Percentiles rank a stretch among this genome's conserved stretches.
These are phyloP conservation scores for Stereocaulon alpinum DNA, from an alignment of 495 filamentous ascomycete species.

Conservation along the genomic window DNA sequence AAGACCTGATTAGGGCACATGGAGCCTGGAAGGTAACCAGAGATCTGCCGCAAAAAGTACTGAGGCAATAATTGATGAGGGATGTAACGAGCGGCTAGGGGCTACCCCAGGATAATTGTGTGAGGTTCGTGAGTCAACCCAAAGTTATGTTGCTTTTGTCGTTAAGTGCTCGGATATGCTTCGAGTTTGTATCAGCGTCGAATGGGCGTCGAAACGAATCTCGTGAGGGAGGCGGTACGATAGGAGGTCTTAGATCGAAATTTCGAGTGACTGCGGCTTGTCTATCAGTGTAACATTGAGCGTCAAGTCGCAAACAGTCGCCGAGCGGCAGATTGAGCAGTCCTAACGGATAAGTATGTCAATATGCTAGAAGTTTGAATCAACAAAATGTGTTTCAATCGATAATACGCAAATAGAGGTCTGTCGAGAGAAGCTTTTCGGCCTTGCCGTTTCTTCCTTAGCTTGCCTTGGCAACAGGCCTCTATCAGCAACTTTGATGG, in stretches of 20 bases:
- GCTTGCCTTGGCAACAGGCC: conserved; percentile 1
- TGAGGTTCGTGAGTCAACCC: background rate
- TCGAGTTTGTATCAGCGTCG: background rate
- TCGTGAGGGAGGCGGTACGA: conserved; percentile 11
- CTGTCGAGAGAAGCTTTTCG: conserved; percentile 12
- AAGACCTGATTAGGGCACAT: background rate
- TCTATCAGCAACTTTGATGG: background rate
- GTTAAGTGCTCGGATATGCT: background rate
- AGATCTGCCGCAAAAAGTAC: background rate
- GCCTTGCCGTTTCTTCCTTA: conserved; percentile 1
- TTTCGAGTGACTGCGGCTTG: background rate
- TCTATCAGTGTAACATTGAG: background rate
- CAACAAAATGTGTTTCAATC: background rate
- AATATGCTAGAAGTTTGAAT: background rate
- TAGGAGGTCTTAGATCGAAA: conserved; percentile 15
- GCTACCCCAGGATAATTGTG: conserved; percentile 1
- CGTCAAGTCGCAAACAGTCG: background rate
- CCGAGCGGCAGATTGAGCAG: background rate
- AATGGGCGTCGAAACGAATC: background rate
- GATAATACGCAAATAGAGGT: conserved; percentile 4
- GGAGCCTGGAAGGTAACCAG: background rate
- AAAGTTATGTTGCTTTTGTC: background rate
- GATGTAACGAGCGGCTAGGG: conserved; percentile 26
- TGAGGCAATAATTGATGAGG: background rate
- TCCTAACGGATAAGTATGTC: background rate